Evolutionary conservation across 2,329 filamentous ascomycete genomes (phyloP).

Genomic region (Apiospora malaysiana): DNA sequence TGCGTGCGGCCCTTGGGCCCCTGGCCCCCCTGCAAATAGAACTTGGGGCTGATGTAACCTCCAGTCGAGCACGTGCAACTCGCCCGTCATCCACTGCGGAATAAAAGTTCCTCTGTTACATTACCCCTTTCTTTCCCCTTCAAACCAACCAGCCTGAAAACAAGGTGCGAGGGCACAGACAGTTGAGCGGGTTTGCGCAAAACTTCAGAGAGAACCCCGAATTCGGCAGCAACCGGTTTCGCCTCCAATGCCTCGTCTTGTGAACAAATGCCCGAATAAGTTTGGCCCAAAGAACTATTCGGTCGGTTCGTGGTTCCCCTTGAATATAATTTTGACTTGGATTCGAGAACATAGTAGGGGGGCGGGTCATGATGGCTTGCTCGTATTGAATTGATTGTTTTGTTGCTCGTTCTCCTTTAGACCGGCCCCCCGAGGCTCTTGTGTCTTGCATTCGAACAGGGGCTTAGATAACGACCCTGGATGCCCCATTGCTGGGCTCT

Average conservation of each 20-base stretch:
- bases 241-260: neutral
- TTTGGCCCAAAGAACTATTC: neutral
- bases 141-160: neutral
- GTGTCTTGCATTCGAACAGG: neutral
- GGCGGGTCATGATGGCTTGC: neutral
- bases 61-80: neutral
- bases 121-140: too few relatives aligned
- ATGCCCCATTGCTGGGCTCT: neutral
- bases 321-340: neutral
- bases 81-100: neutral
- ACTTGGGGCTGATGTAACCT: slow-evolving; percentile 10
- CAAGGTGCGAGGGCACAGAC: neutral
- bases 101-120: neutral
- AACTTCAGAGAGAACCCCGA: neutral
- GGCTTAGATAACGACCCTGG: neutral
- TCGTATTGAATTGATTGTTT: neutral
- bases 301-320: neutral
- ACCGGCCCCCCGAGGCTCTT: neutral
- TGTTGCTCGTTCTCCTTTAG: neutral
- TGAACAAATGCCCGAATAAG: neutral
- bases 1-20: neutral
- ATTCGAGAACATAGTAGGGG: neutral
- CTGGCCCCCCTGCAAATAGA: neutral
- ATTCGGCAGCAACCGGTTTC: slow-evolving; percentile 1
- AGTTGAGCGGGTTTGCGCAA: neutral